A percentile compares a stretch with the other conserved stretches of the same genome.
These are phyloP conservation scores for Globisporangium ultimum DNA, from an alignment of 352 stramenopile genomes.

Conservation along the genomic window DNA sequence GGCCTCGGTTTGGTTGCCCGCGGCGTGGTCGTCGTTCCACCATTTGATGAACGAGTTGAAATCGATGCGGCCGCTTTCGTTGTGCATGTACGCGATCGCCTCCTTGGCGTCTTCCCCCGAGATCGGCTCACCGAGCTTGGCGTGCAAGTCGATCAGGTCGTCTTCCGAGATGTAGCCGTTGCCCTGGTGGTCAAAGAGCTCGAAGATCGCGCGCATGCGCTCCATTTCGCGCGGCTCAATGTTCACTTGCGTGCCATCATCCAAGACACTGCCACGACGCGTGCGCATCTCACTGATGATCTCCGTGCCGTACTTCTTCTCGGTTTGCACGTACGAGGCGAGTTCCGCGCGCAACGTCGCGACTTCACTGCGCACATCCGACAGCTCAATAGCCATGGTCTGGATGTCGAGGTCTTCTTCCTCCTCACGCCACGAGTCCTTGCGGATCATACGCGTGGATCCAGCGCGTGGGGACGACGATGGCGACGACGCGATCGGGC, in stretches of 20 bases:
- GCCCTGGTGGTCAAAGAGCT: constrained; percentile 78
- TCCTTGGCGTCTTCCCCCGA: constrained; percentile 68
- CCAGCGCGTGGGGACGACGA: constrained; percentile 45
- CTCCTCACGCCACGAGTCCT: constrained; percentile 79
- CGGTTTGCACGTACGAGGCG: constrained; percentile 70
- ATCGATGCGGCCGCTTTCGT: constrained; percentile 62
- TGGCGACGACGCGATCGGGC: constrained; percentile 65
- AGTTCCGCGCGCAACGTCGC: constrained; percentile 67
- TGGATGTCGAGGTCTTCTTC: constrained; percentile 52
- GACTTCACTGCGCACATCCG: constrained; percentile 74
- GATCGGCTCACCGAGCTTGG: constrained; percentile 81
- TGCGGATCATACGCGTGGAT: constrained; percentile 39
- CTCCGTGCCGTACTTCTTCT: constrained; percentile 71
- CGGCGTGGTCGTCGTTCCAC: constrained; percentile 84
- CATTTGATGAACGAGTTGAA: constrained; percentile 89
- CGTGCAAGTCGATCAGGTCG: constrained; percentile 76
- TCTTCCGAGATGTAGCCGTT: constrained; percentile 78
- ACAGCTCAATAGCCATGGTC: constrained; percentile 59
- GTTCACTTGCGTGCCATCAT: constrained; percentile 75
- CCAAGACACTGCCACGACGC: constrained; percentile 64
- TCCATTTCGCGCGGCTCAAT: constrained; percentile 83
- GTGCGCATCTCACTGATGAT: constrained; percentile 43
- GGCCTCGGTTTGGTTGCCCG: constrained; percentile 64
- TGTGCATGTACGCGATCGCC: constrained; percentile 71
- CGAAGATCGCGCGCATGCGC: constrained; percentile 83